Evolutionary conservation across 495 filamentous ascomycete species (phyloP).

Genomic region (Neurospora terricola): DNA sequence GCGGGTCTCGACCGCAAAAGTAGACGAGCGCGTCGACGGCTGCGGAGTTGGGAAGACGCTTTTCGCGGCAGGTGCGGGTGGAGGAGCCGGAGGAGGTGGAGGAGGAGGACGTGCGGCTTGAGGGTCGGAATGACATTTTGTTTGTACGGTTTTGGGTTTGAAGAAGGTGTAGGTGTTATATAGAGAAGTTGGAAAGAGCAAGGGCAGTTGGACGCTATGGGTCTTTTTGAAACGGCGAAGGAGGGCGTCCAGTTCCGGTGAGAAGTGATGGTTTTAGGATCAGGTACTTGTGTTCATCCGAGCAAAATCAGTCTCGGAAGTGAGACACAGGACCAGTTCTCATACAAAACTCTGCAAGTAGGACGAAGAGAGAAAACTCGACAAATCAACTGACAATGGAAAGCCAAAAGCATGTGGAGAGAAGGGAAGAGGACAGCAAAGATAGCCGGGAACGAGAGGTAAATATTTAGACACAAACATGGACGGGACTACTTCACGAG

Average conservation of each 20-base stretch:
- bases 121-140: background rate
- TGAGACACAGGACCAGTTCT: background rate
- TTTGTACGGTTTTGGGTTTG: background rate
- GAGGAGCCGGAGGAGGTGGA: constrained; percentile 6
- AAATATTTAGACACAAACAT: background rate
- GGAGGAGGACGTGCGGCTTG: constrained; percentile 3
- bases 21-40: constrained; percentile 16
- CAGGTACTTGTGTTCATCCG: background rate
- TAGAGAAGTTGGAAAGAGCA: background rate
- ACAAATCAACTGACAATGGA: background rate
- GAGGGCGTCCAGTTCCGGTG: background rate
- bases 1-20: constrained; percentile 14
- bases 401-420: background rate
- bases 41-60: constrained; percentile 9
- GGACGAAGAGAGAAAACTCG: background rate
- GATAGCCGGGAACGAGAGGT: background rate
- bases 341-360: background rate
- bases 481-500: background rate
- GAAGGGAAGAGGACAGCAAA: background rate
- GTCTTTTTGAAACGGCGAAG: background rate
- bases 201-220: background rate
- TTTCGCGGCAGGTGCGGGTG: constrained; percentile 5
- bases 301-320: background rate
- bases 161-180: background rate
- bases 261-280: background rate